phyloP scores from a whole-genome alignment of 768 basidiomycete species.

The Kwoniella dejecticola region DNA sequence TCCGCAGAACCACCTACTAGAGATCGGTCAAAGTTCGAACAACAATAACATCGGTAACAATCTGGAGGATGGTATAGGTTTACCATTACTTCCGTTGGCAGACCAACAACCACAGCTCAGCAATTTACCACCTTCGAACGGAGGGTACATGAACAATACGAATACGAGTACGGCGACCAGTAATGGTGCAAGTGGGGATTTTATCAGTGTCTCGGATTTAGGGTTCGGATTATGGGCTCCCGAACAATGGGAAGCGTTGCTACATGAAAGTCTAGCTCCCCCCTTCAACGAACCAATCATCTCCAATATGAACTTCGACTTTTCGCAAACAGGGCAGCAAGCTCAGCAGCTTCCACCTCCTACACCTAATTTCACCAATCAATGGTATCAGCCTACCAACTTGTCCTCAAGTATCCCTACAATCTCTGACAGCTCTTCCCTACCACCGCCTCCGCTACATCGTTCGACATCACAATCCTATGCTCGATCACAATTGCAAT shows the following conservation, averaged over 20 bases:
- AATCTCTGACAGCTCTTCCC: background rate
- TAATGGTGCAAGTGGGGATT: background rate
- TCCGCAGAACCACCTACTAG: too few relatives aligned
- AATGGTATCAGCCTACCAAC: background rate
- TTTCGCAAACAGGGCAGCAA: background rate
- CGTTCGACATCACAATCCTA: background rate
- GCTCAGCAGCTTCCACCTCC: background rate
- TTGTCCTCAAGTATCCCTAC: background rate
- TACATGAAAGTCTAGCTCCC: constrained; percentile 18
- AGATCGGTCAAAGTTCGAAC: too few relatives aligned
- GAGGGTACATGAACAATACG: constrained; percentile 5
- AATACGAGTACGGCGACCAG: background rate
- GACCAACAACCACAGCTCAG: background rate
- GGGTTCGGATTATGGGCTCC: constrained; percentile 27
- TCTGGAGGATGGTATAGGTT: background rate
- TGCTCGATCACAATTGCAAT: constrained; percentile 20
- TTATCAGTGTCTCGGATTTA: constrained; percentile 7
- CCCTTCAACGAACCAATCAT: constrained; percentile 28
- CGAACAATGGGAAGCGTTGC: constrained; percentile 21
- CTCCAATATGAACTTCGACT: constrained; percentile 22
- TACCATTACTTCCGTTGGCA: background rate
- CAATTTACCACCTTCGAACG: background rate
- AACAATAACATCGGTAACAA: background rate
- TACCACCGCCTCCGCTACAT: background rate
- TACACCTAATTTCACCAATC: constrained; percentile 1